These are phyloP conservation scores for Wickerhamiella azyma DNA, from an alignment of 805 yeast genomes.

Conservation along the genomic window DNA sequence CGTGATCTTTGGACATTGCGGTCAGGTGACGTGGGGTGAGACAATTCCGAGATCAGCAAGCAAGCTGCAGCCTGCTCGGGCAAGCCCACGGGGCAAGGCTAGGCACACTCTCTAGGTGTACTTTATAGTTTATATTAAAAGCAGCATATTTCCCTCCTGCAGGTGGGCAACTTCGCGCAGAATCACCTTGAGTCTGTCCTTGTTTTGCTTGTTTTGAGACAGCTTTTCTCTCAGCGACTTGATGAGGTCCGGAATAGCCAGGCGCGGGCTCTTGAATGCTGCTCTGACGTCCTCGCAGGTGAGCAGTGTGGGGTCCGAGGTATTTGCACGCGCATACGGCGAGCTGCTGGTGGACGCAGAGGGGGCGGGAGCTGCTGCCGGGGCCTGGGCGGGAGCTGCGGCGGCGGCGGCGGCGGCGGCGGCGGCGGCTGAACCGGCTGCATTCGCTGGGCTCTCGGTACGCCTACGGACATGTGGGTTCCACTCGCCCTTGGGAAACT, in stretches of 20 bases:
- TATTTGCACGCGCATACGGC: conserved; percentile 27
- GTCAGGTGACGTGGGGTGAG: too few species aligned
- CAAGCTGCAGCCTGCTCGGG: too few species aligned
- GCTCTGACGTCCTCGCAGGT: conserved; percentile 61
- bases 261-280: conserved; percentile 34
- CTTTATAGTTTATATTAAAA: not conserved
- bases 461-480: conserved; percentile 42
- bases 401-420: conserved; percentile 12
- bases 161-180: conserved; percentile 45
- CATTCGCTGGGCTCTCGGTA: not conserved
- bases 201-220: conserved; percentile 49
- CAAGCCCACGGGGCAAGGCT: not conserved
- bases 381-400: conserved; percentile 9
- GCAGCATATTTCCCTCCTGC: conserved; percentile 30
- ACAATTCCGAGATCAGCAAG: too few species aligned
- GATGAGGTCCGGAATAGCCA: conserved; percentile 51
- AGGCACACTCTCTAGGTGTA: not conserved
- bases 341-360: conserved; percentile 29
- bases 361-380: not conserved
- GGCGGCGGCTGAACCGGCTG: conserved; percentile 8
- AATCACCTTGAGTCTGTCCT: conserved; percentile 41
- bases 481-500: conserved; percentile 78
- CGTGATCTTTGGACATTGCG: too few species aligned
- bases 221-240: conserved; percentile 48
- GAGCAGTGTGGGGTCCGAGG: conserved; percentile 31